Conservation (phyloP, 257 asterid genomes). For the Leptodermis oblonga region DNA sequence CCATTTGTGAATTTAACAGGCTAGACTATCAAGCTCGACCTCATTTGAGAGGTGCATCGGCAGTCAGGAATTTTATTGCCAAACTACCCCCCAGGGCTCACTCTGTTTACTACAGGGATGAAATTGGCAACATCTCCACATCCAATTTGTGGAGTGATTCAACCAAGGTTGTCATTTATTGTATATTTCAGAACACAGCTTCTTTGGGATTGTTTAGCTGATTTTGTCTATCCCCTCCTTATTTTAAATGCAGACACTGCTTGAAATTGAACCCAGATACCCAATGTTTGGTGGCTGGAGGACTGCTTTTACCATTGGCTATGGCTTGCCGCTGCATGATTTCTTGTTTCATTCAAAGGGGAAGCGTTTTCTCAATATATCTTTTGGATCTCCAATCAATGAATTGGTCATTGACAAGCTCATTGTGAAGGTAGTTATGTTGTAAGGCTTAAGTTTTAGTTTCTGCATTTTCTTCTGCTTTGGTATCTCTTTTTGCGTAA, state of each 20-base stretch:
- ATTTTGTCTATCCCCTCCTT: conserved; percentile 21
- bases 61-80: conserved; percentile 66
- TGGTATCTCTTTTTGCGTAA: background rate
- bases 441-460: background rate
- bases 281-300: conserved; percentile 99
- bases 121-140: conserved; percentile 94
- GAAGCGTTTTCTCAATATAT: conserved; percentile 61
- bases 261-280: conserved; percentile 93
- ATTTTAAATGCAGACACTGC: conserved; percentile 59
- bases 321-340: conserved; percentile 84
- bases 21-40: conserved; percentile 81
- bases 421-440: conserved; percentile 64
- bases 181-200: conserved; percentile 10
- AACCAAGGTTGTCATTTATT: conserved; percentile 46
- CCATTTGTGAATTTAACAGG: conserved; percentile 40
- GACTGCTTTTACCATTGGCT: conserved; percentile 91
- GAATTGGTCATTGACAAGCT: conserved; percentile 84
- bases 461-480: background rate
- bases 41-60: conserved; percentile 77
- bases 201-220: conserved; percentile 15
- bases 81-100: conserved; percentile 89
- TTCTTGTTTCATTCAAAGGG: conserved; percentile 82
- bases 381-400: conserved; percentile 79
- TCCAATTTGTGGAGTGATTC: conserved; percentile 79
- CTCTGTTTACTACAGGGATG: conserved; percentile 94